phyloP scores from a whole-genome alignment of 116 monocot genomes.

The Phalaenopsis hybrid region DNA sequence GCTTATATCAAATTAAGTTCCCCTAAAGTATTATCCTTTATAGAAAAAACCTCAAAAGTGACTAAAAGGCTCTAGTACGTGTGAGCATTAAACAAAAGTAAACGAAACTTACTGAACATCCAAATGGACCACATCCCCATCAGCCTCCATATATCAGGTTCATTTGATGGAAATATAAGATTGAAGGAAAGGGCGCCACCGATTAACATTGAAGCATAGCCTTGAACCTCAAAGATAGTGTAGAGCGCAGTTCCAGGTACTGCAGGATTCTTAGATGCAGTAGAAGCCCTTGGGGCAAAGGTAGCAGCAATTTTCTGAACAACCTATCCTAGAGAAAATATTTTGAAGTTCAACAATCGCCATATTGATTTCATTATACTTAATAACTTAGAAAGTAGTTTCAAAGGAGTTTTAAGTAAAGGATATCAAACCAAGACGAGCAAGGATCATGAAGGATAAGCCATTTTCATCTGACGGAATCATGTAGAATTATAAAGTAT shows the following conservation, averaged over 20 bases:
- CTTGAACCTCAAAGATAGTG: constrained; percentile 91
- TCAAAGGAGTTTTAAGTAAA: neutral
- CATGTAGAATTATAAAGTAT: too few species aligned
- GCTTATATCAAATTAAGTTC: too few species aligned
- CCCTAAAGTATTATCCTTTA: too few species aligned
- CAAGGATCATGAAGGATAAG: too few species aligned
- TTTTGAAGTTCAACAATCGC: neutral
- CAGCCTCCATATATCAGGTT: constrained; percentile 94
- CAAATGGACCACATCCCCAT: constrained; percentile 99
- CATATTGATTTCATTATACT: neutral
- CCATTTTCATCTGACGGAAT: too few species aligned
- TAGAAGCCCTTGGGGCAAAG: constrained; percentile 96
- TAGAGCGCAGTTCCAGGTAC: constrained; percentile 87
- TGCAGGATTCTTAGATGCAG: constrained; percentile 87
- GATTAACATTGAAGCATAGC: constrained; percentile 79
- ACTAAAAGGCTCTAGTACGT: too few species aligned
- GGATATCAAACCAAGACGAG: neutral
- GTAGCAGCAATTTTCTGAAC: constrained; percentile 93
- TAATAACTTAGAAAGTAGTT: neutral
- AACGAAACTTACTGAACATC: constrained; percentile 89
- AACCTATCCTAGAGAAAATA: constrained; percentile 27
- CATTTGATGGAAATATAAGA: constrained; percentile 89
- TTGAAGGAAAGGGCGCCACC: constrained; percentile 96
- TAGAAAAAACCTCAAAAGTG: too few species aligned
- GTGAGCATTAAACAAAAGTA: neutral